phyloP scores from a whole-genome alignment of 2,329 filamentous ascomycete species.

The Ceratocystis ficicola region DNA sequence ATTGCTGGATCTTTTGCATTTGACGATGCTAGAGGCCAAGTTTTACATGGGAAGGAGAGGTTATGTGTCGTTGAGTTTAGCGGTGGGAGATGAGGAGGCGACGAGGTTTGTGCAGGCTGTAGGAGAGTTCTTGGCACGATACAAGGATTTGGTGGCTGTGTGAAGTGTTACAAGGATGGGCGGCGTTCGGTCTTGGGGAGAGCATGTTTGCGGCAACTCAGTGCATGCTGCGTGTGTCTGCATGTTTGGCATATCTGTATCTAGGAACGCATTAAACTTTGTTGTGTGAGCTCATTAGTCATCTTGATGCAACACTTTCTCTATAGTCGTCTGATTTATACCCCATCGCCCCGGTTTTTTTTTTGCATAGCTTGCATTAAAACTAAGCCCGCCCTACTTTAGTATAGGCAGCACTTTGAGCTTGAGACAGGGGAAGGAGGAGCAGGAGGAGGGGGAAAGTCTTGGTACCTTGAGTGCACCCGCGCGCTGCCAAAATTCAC shows the following conservation, averaged over 20 bases:
- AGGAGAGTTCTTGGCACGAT: conserved; percentile 26
- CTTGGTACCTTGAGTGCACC: neutral
- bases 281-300: too few relatives aligned
- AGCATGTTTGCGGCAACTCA: neutral
- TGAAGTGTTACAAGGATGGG: conserved; percentile 11
- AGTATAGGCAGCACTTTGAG: conserved; percentile 10
- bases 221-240: neutral
- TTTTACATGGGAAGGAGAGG: conserved; percentile 36
- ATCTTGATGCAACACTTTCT: neutral
- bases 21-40: conserved; percentile 36
- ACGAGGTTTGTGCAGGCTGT: conserved; percentile 33
- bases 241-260: neutral
- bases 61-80: conserved; percentile 33
- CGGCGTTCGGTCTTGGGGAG: neutral
- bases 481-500: conserved; percentile 8
- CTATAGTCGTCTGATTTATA: neutral
- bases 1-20: conserved; percentile 35
- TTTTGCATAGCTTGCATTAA: conserved; percentile 7
- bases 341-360: neutral
- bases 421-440: conserved; percentile 4
- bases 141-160: conserved; percentile 10
- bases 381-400: neutral
- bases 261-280: too few relatives aligned
- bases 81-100: conserved; percentile 31
- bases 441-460: neutral